Evolutionary conservation across 352 stramenopile species (phyloP).

Genomic region (Vaucheria bursata): DNA sequence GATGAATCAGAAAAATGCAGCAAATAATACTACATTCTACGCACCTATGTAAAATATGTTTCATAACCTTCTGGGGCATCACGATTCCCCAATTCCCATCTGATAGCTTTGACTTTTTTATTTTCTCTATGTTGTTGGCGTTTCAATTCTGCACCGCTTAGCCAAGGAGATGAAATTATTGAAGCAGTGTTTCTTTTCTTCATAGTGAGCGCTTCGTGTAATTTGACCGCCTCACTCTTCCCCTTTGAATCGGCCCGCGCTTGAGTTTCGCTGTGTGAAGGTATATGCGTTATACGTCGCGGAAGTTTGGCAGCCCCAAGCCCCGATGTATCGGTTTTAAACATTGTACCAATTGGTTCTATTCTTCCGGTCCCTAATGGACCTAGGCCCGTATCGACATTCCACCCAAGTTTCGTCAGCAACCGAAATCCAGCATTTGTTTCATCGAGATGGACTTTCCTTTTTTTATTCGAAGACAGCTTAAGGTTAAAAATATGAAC

Average conservation of each 20-base stretch:
- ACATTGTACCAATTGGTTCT: not conserved
- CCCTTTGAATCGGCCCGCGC: not conserved
- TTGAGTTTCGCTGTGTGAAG: not conserved
- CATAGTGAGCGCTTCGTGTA: not conserved
- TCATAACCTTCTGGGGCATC: not conserved
- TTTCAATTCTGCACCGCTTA: not conserved
- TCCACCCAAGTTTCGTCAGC: not conserved
- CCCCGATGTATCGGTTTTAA: not conserved
- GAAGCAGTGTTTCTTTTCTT: not conserved
- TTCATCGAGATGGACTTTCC: not conserved
- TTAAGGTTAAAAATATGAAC: not conserved
- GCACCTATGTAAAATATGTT: not conserved
- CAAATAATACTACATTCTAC: no score
- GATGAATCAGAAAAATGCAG: no score
- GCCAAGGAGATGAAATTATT: not conserved
- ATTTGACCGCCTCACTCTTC: not conserved
- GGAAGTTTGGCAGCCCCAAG: not conserved
- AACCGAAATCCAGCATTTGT: not conserved
- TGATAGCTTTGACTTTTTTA: not conserved
- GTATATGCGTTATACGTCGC: not conserved
- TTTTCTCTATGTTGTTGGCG: not conserved
- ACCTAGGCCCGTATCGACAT: not conserved
- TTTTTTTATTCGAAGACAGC: not conserved
- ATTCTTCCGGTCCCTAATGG: not conserved
- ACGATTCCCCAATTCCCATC: not conserved